Evolutionary conservation across 2,329 filamentous ascomycete species (phyloP).

Genomic region (Emericellopsis cladophorae): DNA sequence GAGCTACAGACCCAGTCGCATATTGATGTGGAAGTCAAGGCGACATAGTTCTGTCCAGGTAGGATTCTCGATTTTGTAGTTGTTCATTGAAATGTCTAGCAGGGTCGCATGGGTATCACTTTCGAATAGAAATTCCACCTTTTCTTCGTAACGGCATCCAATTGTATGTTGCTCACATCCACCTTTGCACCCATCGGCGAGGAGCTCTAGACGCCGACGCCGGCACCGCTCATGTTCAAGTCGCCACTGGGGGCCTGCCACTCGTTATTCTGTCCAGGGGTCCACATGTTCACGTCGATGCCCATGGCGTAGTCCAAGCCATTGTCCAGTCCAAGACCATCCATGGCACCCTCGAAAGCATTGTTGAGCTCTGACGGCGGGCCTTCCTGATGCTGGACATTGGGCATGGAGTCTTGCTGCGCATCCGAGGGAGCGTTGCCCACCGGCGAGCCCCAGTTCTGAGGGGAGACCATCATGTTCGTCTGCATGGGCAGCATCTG

Average conservation of each 20-base stretch:
- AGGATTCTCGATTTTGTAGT: no score
- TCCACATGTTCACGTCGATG: slow-evolving; percentile 23
- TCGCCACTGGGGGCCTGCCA: slow-evolving; percentile 8
- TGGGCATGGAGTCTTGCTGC: background rate
- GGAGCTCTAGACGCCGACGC: slow-evolving; percentile 12
- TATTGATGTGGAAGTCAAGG: no score
- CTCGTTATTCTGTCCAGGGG: slow-evolving; percentile 5
- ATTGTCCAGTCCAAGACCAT: slow-evolving; percentile 30
- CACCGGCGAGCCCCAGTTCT: background rate
- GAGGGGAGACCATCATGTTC: background rate
- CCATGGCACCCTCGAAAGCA: slow-evolving; percentile 34
- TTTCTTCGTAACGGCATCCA: no score
- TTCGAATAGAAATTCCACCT: no score
- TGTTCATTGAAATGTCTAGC: no score
- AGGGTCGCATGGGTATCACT: no score
- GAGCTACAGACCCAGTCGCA: no score
- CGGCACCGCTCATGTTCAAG: slow-evolving; percentile 16
- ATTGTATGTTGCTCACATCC: no score
- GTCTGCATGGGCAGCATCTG: background rate
- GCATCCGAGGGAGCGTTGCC: background rate
- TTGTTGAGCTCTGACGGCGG: slow-evolving; percentile 30
- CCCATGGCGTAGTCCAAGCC: slow-evolving; percentile 29
- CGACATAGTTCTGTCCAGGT: no score
- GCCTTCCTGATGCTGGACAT: slow-evolving; percentile 1
- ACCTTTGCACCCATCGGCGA: background rate